These are phyloP conservation scores for Penicillium longicatenatum DNA, from an alignment of 495 filamentous ascomycete species.

Conservation along the genomic window DNA sequence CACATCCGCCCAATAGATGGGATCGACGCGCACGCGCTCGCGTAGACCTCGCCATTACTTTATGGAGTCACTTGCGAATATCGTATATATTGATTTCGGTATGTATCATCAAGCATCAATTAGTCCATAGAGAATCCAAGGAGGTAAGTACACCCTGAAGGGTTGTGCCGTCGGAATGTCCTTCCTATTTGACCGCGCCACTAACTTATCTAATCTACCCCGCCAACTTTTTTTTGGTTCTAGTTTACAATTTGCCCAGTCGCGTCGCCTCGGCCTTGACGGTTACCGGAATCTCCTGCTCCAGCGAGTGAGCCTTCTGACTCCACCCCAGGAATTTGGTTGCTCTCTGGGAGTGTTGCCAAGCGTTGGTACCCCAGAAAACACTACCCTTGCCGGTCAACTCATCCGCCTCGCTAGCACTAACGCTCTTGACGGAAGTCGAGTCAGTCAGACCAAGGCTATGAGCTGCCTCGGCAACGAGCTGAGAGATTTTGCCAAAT, in stretches of 20 bases:
- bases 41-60: slow-evolving; percentile 23
- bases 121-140: neutral
- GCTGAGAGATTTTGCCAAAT: slow-evolving; percentile 60
- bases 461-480: slow-evolving; percentile 56
- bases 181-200: slow-evolving; percentile 6
- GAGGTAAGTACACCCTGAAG: neutral
- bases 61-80: slow-evolving; percentile 3
- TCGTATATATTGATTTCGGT: neutral
- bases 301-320: slow-evolving; percentile 46
- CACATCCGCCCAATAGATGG: slow-evolving; percentile 37
- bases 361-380: slow-evolving; percentile 58
- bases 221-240: neutral
- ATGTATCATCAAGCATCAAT: slow-evolving; percentile 3
- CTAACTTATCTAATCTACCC: slow-evolving; percentile 11
- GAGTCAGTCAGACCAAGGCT: slow-evolving; percentile 59
- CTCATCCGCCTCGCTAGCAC: slow-evolving; percentile 24
- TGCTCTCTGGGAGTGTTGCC: slow-evolving; percentile 54
- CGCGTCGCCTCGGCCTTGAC: slow-evolving; percentile 47
- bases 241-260: slow-evolving; percentile 19
- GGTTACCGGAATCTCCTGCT: slow-evolving; percentile 50
- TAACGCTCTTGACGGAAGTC: slow-evolving; percentile 39
- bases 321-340: slow-evolving; percentile 59
- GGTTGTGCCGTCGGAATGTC: slow-evolving; percentile 6
- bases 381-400: slow-evolving; percentile 23
- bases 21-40: slow-evolving; percentile 30